Evolutionary conservation across 2,329 filamentous ascomycete species (phyloP).

Genomic region (Beauveria australis): DNA sequence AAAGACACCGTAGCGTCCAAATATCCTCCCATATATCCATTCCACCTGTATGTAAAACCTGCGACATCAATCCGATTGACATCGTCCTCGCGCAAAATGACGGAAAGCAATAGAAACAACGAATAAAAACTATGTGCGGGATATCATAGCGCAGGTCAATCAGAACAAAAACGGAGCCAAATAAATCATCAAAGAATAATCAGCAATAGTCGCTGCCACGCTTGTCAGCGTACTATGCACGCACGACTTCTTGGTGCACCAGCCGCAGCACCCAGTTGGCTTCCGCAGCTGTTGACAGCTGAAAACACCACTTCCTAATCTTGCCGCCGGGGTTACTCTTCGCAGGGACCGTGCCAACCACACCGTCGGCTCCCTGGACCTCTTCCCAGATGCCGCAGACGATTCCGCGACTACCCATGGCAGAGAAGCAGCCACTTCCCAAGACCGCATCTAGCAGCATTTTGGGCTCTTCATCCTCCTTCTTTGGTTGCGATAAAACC

Average conservation of each 20-base stretch:
- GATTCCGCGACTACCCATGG: slow-evolving; percentile 76
- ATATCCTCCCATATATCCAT: not conserved
- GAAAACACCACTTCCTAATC: slow-evolving; percentile 57
- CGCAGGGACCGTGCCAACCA: slow-evolving; percentile 42
- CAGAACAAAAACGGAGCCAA: not conserved
- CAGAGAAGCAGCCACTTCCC: slow-evolving; percentile 75
- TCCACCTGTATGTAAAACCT: not conserved
- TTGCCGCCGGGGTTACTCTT: slow-evolving; percentile 44
- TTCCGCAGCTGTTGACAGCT: slow-evolving; percentile 45
- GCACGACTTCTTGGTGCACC: slow-evolving; percentile 48
- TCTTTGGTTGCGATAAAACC: slow-evolving; percentile 62
- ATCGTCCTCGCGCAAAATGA: not conserved
- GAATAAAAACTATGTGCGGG: not conserved
- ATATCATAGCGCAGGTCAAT: slow-evolving; percentile 3
- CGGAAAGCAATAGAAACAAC: not conserved
- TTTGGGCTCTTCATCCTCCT: slow-evolving; percentile 45
- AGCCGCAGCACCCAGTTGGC: slow-evolving; percentile 48
- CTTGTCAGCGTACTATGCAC: slow-evolving; percentile 17
- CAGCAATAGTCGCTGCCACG: not conserved
- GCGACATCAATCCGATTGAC: not conserved
- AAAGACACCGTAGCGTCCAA: not conserved
- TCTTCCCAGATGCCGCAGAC: slow-evolving; percentile 85
- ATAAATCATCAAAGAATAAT: not conserved
- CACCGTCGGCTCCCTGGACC: slow-evolving; percentile 53
- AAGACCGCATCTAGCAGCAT: slow-evolving; percentile 76